A percentile compares a stretch with the other conserved stretches of the same genome.
phyloP scores from a whole-genome alignment of 1,284 basidiomycete genomes.

The Marasmius tenuissimus region DNA sequence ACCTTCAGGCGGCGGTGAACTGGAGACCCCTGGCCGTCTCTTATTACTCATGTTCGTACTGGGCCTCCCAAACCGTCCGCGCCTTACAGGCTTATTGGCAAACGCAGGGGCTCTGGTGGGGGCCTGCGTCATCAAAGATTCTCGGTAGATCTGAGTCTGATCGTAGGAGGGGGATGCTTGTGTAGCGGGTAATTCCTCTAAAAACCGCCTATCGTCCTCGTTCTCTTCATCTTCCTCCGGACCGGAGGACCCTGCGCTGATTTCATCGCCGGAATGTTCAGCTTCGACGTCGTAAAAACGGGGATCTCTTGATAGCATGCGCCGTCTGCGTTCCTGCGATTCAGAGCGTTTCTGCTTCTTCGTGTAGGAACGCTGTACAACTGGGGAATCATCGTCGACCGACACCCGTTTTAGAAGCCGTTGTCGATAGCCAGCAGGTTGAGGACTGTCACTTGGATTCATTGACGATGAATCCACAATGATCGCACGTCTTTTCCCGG shows the following conservation, averaged over 20 bases:
- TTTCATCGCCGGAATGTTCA: constrained; percentile 78
- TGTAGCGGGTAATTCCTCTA: constrained; percentile 65
- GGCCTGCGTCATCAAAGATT: constrained; percentile 70
- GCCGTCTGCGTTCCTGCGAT: constrained; percentile 21
- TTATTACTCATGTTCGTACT: constrained; percentile 23
- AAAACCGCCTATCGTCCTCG: constrained; percentile 70
- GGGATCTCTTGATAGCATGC: constrained; percentile 42
- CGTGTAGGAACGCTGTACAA: constrained; percentile 15
- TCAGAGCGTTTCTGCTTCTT: constrained; percentile 36
- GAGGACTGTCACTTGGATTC: constrained; percentile 16
- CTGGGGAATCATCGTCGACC: neutral
- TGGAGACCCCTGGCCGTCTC: constrained; percentile 41
- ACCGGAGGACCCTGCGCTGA: constrained; percentile 59
- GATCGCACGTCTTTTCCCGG: constrained; percentile 21
- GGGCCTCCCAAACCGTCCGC: constrained; percentile 34
- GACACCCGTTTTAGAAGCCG: constrained; percentile 6
- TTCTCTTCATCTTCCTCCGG: constrained; percentile 57
- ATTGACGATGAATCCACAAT: constrained; percentile 33
- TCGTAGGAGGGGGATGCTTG: constrained; percentile 78
- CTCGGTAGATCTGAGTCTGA: constrained; percentile 65
- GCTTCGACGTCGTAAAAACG: constrained; percentile 68
- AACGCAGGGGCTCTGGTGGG: constrained; percentile 55
- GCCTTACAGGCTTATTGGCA: constrained; percentile 45
- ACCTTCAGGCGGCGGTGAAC: constrained; percentile 55
- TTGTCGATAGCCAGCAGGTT: neutral